phyloP scores from a whole-genome alignment of 139 green algal genomes.

The Closterium sp. region DNA sequence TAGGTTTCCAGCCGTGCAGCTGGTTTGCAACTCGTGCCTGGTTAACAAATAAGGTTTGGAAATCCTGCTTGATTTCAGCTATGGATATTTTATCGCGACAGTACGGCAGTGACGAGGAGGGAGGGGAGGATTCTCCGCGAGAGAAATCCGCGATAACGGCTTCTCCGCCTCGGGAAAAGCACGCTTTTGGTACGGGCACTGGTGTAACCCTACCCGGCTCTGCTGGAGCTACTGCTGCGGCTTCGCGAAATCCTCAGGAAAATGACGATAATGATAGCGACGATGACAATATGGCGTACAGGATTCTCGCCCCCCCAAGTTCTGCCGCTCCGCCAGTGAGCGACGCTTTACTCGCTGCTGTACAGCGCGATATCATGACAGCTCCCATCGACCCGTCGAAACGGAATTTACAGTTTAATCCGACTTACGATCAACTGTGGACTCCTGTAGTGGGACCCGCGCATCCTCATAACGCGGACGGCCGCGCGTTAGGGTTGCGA shows the following conservation, averaged over 20 bases:
- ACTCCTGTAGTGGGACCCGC: conserved; percentile 73
- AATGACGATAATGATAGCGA: conserved; percentile 9
- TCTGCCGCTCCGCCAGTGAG: conserved; percentile 40
- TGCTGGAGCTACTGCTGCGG: neutral
- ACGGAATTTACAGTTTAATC: conserved; percentile 73
- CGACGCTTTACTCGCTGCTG: conserved; percentile 13
- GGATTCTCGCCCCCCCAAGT: conserved; percentile 11
- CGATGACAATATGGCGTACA: conserved; percentile 13
- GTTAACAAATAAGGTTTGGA: neutral
- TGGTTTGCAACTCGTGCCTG: too few species aligned
- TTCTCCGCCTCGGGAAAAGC: neutral
- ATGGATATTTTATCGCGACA: conserved; percentile 10
- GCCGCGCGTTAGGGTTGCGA: conserved; percentile 66
- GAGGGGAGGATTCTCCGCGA: neutral
- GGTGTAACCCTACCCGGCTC: neutral
- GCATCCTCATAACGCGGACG: conserved; percentile 73
- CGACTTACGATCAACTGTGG: conserved; percentile 78
- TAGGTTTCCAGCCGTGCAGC: too few species aligned
- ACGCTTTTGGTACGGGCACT: neutral
- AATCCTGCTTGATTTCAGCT: neutral
- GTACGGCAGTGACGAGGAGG: neutral
- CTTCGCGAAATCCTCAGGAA: neutral
- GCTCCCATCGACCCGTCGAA: conserved; percentile 54
- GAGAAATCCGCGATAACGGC: neutral
- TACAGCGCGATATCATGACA: neutral